Evolutionary conservation across 1,284 basidiomycete species (phyloP).

Genomic region (Sanghuangporus weigelae): DNA sequence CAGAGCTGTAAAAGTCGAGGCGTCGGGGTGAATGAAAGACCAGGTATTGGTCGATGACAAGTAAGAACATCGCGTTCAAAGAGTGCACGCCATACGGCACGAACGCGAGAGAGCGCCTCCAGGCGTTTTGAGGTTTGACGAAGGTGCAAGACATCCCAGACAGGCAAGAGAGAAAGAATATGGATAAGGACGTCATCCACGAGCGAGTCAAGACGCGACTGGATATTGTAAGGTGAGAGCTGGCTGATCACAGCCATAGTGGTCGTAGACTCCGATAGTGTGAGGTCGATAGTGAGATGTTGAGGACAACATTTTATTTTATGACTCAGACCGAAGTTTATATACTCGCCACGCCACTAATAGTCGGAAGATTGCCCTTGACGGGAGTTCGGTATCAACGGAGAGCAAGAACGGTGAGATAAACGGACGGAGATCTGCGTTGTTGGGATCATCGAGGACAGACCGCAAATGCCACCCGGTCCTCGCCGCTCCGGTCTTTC

Average conservation of each 20-base stretch:
- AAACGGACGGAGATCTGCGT: neutral
- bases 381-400: too few species aligned
- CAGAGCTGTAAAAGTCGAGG: conserved; percentile 6
- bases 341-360: neutral
- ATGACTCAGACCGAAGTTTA: neutral
- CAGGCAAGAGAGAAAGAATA: conserved; percentile 8
- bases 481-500: neutral
- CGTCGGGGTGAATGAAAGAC: conserved; percentile 6
- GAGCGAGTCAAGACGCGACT: neutral
- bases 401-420: neutral
- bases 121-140: conserved; percentile 14
- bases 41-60: conserved; percentile 8
- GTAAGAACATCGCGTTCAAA: conserved; percentile 13
- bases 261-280: neutral
- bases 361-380: too few species aligned
- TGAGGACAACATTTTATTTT: neutral
- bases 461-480: neutral
- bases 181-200: conserved; percentile 17
- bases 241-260: neutral
- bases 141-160: conserved; percentile 10
- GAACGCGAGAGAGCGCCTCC: conserved; percentile 9
- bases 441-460: neutral
- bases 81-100: conserved; percentile 10
- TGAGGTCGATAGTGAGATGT: neutral
- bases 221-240: neutral